phyloP scores from a whole-genome alignment of 1,284 basidiomycete genomes.

The Cryptococcus sp. region DNA sequence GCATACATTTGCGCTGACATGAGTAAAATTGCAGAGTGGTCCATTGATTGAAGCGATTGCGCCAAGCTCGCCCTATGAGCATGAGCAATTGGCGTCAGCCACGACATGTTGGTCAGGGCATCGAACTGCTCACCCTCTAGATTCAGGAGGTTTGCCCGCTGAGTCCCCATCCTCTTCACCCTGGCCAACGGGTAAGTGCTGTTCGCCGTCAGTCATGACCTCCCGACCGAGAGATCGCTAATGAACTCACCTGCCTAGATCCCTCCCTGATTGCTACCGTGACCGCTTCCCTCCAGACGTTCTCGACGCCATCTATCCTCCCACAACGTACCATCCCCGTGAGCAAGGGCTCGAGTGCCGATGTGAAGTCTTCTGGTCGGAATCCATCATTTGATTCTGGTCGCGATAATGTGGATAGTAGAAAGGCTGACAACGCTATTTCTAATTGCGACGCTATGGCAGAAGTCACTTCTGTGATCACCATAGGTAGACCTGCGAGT shows the following conservation, averaged over 20 bases:
- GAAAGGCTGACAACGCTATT: conserved; percentile 69
- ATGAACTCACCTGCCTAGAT: conserved; percentile 54
- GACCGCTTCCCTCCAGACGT: conserved; percentile 76
- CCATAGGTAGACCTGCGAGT: conserved; percentile 68
- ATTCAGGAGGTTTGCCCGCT: conserved; percentile 35
- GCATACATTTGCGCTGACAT: conserved; percentile 67
- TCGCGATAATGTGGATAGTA: conserved; percentile 65
- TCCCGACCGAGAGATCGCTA: not conserved
- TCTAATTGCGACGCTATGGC: conserved; percentile 78
- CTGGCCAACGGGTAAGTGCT: conserved; percentile 38
- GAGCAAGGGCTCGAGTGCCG: conserved; percentile 63
- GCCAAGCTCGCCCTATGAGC: conserved; percentile 57
- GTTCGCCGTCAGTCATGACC: conserved; percentile 8
- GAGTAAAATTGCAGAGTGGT: conserved; percentile 68
- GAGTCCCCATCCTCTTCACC: conserved; percentile 61
- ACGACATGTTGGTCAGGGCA: conserved; percentile 20
- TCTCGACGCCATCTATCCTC: conserved; percentile 68
- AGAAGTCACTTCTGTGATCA: conserved; percentile 65
- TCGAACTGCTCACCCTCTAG: conserved; percentile 51
- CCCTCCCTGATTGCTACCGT: conserved; percentile 67
- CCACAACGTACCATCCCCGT: conserved; percentile 74
- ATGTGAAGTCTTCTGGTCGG: conserved; percentile 38
- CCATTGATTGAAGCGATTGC: conserved; percentile 66
- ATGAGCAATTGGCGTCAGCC: conserved; percentile 5
- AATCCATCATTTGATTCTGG: conserved; percentile 45